These are phyloP conservation scores for Monosporascus sp. DNA, from an alignment of 2,329 filamentous ascomycete species.

Conservation along the genomic window DNA sequence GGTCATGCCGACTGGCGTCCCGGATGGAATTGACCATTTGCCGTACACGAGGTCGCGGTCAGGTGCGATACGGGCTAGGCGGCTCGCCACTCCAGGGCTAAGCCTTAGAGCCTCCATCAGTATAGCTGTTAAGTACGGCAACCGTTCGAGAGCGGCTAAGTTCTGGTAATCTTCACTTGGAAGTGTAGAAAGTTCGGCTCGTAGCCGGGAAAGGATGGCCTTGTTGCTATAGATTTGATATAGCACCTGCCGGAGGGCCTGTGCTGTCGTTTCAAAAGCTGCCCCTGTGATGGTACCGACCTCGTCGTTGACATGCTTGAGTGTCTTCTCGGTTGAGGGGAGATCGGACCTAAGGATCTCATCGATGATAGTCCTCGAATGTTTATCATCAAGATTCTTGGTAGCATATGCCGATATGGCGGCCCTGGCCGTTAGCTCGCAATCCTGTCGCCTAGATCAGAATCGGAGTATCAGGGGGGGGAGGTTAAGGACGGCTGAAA, in stretches of 20 bases:
- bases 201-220: background rate
- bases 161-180: too few species aligned
- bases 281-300: background rate
- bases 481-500: too few species aligned
- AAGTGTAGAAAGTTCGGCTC: background rate
- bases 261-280: background rate
- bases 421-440: too few species aligned
- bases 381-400: too few species aligned
- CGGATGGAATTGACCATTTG: slow-evolving; percentile 1
- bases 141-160: background rate
- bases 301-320: background rate
- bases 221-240: background rate
- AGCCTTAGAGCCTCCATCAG: slow-evolving; percentile 4
- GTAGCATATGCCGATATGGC: too few species aligned
- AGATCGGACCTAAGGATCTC: background rate
- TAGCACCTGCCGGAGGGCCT: background rate
- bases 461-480: too few species aligned
- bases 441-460: too few species aligned
- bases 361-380: too few species aligned
- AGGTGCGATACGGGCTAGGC: slow-evolving; percentile 1
- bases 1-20: slow-evolving; percentile 4
- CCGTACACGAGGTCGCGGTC: slow-evolving; percentile 2
- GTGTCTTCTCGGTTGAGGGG: background rate
- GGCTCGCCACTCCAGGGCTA: background rate
- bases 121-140: slow-evolving; percentile 1